Percentiles rank a stretch among this genome's conserved stretches.
These are phyloP conservation scores for Mycena rebaudengoi DNA, from an alignment of 768 basidiomycete species.

Conservation along the genomic window DNA sequence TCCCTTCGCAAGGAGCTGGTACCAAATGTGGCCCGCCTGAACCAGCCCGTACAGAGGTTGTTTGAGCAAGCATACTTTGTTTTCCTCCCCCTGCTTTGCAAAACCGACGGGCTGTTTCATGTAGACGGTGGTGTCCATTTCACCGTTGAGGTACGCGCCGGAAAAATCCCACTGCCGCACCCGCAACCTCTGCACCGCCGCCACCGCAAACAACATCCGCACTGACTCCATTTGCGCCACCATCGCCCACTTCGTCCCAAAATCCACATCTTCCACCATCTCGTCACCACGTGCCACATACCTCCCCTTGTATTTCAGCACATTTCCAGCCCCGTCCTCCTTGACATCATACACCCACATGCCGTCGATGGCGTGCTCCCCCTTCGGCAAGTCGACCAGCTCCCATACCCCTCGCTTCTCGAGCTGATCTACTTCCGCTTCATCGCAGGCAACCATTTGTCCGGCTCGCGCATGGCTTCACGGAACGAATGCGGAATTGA, in stretches of 20 bases:
- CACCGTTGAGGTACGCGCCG: slow-evolving; percentile 8
- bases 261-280: slow-evolving; percentile 1
- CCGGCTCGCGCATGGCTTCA: slow-evolving; percentile 14
- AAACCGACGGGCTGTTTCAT: slow-evolving; percentile 10
- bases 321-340: slow-evolving; percentile 37
- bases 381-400: slow-evolving; percentile 9
- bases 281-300: slow-evolving; percentile 46
- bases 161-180: slow-evolving; percentile 10
- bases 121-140: slow-evolving; percentile 7
- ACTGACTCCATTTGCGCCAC: slow-evolving; percentile 18
- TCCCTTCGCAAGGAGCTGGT: not conserved
- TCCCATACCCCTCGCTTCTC: slow-evolving; percentile 6
- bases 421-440: slow-evolving; percentile 7
- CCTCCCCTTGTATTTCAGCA: slow-evolving; percentile 46
- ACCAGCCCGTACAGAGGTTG: slow-evolving; percentile 8
- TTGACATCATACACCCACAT: slow-evolving; percentile 51
- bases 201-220: slow-evolving; percentile 16
- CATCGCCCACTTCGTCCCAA: slow-evolving; percentile 16
- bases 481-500: not conserved
- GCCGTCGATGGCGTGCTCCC: slow-evolving; percentile 27
- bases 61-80: slow-evolving; percentile 11
- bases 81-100: slow-evolving; percentile 19
- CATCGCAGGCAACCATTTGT: slow-evolving; percentile 10
- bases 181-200: not conserved
- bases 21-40: slow-evolving; percentile 17